Evolutionary conservation across 2,329 filamentous ascomycete species (phyloP).

Genomic region (Colletotrichum cuscutae): DNA sequence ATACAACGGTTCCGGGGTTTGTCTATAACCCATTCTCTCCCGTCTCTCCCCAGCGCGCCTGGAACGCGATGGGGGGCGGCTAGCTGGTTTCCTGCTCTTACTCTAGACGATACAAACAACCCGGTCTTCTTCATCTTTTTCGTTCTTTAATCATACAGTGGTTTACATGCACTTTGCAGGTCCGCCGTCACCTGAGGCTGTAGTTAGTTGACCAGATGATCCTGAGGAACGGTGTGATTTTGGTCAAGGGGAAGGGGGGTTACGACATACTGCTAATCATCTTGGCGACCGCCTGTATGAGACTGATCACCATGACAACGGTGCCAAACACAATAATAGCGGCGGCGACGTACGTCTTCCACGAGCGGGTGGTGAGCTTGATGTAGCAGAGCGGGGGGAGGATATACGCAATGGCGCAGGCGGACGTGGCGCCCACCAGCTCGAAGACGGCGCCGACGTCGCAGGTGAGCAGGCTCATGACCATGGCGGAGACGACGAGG

Average conservation of each 20-base stretch:
- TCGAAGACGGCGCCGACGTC: conserved; percentile 96
- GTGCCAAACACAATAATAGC: conserved; percentile 82
- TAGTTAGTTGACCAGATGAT: not conserved
- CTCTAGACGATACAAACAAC: not conserved
- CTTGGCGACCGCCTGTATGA: conserved; percentile 78
- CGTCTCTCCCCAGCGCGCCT: not conserved
- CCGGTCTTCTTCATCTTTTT: not conserved
- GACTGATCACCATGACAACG: conserved; percentile 82
- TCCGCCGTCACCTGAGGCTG: conserved; percentile 13
- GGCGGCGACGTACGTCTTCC: conserved; percentile 78
- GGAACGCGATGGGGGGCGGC: not conserved
- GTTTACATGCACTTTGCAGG: conserved; percentile 32
- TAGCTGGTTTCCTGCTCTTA: not conserved
- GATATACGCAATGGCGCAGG: conserved; percentile 94
- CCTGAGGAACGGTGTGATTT: not conserved
- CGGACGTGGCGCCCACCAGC: conserved; percentile 93
- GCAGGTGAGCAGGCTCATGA: conserved; percentile 84
- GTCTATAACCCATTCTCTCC: not conserved
- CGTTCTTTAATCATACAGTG: conserved; percentile 8
- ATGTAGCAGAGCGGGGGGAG: conserved; percentile 95
- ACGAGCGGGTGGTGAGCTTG: conserved; percentile 83
- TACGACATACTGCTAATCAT: conserved; percentile 61
- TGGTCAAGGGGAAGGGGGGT: too few species aligned
- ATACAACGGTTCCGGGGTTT: not conserved
- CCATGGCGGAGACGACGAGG: conserved; percentile 83